Conservation (phyloP, 345 rosid genomes). For the Syzygium jambos region DNA sequence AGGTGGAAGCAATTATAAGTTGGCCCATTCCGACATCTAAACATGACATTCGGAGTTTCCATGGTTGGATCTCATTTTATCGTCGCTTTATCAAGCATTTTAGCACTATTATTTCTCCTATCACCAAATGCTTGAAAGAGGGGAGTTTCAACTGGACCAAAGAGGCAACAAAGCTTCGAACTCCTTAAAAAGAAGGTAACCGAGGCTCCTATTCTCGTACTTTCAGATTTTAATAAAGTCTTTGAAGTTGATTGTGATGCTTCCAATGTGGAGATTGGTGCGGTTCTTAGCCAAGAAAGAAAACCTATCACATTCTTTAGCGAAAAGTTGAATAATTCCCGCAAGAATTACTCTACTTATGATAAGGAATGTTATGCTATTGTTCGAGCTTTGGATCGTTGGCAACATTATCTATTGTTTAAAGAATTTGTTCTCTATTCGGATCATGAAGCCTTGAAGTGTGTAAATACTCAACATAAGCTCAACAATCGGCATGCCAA, state of each 20-base stretch:
- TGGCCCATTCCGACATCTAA: background rate
- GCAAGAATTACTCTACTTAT: background rate
- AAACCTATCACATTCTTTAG: too few species aligned
- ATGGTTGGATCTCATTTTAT: background rate
- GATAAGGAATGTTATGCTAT: conserved; percentile 1
- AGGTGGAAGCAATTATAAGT: background rate
- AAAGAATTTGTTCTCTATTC: background rate
- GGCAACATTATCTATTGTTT: background rate
- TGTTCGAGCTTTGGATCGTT: background rate
- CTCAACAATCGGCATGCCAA: too few species aligned
- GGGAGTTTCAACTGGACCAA: background rate
- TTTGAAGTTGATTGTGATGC: too few species aligned
- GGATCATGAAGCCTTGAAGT: conserved; percentile 1
- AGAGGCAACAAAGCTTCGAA: background rate
- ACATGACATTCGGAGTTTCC: background rate
- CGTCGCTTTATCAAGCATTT: background rate
- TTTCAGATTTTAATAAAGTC: too few species aligned
- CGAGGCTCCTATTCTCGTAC: too few species aligned
- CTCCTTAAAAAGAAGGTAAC: too few species aligned
- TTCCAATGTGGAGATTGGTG: too few species aligned
- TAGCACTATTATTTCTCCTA: background rate
- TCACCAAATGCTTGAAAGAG: background rate
- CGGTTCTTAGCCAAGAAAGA: too few species aligned
- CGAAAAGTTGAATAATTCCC: background rate
- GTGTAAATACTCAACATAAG: background rate